Conservation (phyloP, 2,329 filamentous ascomycete species). For the Trichophyton rubrum region DNA sequence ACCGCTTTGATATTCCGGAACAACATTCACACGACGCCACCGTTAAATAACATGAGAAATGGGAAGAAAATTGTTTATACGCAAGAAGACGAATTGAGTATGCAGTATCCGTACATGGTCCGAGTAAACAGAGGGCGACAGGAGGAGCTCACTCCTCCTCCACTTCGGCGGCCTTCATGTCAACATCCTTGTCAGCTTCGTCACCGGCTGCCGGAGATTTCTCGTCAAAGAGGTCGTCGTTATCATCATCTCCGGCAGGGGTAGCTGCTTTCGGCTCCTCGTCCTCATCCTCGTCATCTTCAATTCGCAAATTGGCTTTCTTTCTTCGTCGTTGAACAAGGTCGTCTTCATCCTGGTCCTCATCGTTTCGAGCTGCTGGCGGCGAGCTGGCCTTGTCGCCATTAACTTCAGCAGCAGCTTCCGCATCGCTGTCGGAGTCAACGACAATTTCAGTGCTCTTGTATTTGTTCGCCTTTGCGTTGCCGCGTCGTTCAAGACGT, state of each 20-base stretch:
- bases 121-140: background rate
- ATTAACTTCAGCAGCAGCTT: constrained; percentile 16
- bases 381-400: constrained; percentile 8
- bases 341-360: constrained; percentile 36
- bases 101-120: background rate
- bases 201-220: constrained; percentile 18
- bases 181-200: constrained; percentile 20
- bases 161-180: constrained; percentile 26
- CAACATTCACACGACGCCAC: background rate
- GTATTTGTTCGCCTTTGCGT: constrained; percentile 48
- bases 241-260: constrained; percentile 16
- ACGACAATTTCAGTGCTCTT: constrained; percentile 78
- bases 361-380: constrained; percentile 19
- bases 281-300: constrained; percentile 30
- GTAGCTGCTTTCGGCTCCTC: constrained; percentile 30
- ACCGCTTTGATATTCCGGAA: constrained; percentile 1
- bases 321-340: constrained; percentile 26
- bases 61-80: background rate
- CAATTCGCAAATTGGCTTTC: constrained; percentile 23
- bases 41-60: background rate
- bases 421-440: constrained; percentile 55
- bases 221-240: constrained; percentile 29
- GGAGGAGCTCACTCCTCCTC: constrained; percentile 6
- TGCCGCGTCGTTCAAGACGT: constrained; percentile 44
- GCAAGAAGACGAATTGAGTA: background rate